These are phyloP conservation scores for Entomortierella lignicola DNA, from an alignment of 192 early-diverging fungal species.

Conservation along the genomic window DNA sequence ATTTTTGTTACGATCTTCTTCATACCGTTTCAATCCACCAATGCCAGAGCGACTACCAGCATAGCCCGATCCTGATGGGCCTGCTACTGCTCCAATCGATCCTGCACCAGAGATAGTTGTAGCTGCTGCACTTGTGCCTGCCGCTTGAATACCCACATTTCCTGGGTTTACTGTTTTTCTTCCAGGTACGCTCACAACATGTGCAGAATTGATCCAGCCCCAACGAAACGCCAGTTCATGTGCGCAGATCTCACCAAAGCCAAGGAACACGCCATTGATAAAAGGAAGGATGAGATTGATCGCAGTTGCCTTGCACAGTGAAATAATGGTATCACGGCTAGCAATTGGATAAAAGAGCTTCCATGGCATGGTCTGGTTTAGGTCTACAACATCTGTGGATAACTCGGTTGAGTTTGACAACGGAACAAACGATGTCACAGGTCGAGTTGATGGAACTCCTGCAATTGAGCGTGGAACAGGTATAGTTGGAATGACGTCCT, in stretches of 20 bases:
- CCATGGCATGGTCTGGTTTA: conserved; percentile 55
- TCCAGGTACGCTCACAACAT: conserved; percentile 34
- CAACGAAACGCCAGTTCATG: conserved; percentile 80
- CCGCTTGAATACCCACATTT: conserved; percentile 32
- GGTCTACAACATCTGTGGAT: conserved; percentile 30
- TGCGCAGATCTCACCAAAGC: conserved; percentile 86
- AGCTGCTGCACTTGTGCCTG: conserved; percentile 18
- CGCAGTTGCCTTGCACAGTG: conserved; percentile 56
- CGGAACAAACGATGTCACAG: background rate
- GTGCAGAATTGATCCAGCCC: conserved; percentile 69
- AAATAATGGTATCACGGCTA: conserved; percentile 51
- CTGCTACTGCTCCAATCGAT: conserved; percentile 13
- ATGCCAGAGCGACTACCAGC: conserved; percentile 47
- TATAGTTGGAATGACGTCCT: background rate
- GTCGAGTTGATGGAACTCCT: background rate
- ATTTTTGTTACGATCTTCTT: conserved; percentile 22
- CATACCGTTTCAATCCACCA: conserved; percentile 29
- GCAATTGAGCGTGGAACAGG: conserved; percentile 3
- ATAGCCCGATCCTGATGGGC: conserved; percentile 17
- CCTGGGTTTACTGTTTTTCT: conserved; percentile 8
- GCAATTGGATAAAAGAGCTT: conserved; percentile 37
- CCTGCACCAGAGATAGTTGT: too few relatives aligned
- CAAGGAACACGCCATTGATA: conserved; percentile 71
- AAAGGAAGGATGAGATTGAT: conserved; percentile 70
- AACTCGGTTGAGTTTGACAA: conserved; percentile 1